These are phyloP conservation scores for Wickerhamomyces bovis DNA, from an alignment of 805 yeast genomes.

Conservation along the genomic window DNA sequence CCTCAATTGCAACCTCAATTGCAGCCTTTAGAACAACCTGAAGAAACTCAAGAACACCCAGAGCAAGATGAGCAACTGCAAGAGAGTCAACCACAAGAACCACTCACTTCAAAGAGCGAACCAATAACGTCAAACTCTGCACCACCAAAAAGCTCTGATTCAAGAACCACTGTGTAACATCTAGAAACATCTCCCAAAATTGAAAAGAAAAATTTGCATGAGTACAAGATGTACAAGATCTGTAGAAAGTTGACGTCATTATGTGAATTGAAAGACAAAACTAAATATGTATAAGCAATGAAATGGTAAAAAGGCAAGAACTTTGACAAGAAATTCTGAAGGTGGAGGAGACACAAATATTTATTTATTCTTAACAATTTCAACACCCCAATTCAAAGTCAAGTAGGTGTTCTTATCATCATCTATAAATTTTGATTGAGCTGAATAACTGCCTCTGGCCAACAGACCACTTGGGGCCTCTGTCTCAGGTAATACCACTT, in stretches of 20 bases:
- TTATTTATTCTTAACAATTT: conserved; percentile 55
- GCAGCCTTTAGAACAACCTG: too few species aligned
- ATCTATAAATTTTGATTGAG: conserved; percentile 76
- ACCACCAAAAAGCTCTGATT: neutral
- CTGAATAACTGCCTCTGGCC: conserved; percentile 82
- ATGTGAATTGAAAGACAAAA: neutral
- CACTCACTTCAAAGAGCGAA: too few species aligned
- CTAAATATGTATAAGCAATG: too few species aligned
- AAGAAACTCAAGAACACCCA: too few species aligned
- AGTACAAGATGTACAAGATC: neutral
- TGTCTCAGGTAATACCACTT: conserved; percentile 53
- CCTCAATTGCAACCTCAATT: too few species aligned
- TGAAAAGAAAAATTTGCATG: neutral
- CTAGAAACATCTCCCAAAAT: too few species aligned
- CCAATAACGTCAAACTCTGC: neutral
- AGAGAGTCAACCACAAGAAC: too few species aligned
- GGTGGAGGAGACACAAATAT: neutral
- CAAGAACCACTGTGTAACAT: neutral
- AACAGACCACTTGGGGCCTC: conserved; percentile 90
- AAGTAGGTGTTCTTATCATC: conserved; percentile 77
- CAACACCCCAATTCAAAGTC: conserved; percentile 78
- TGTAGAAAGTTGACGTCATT: neutral
- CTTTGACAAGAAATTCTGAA: neutral
- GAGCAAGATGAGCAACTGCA: too few species aligned
- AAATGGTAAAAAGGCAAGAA: too few species aligned